Conservation (phyloP, 805 yeast genomes). For the Candida sphagnicola region DNA sequence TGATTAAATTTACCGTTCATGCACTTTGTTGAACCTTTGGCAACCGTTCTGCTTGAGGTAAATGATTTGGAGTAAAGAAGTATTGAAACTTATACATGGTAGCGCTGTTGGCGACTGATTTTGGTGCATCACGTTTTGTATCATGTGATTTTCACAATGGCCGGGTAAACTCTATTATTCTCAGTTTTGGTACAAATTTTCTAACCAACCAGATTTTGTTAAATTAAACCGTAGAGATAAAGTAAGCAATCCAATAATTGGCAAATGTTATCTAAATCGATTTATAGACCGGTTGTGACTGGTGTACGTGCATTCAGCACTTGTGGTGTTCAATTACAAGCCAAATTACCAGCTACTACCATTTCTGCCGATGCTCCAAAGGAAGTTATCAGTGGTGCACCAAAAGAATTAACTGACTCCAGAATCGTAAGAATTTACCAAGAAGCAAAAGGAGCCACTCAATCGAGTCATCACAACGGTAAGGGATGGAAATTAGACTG, state of each 20-base stretch:
- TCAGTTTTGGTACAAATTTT: too few species aligned
- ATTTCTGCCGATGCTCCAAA: conserved; percentile 29
- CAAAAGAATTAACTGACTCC: conserved; percentile 53
- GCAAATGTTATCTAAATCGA: not conserved
- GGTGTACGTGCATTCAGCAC: conserved; percentile 23
- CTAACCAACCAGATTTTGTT: conserved; percentile 23
- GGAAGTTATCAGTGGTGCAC: conserved; percentile 76
- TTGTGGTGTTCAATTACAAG: conserved; percentile 14
- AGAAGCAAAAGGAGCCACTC: conserved; percentile 79
- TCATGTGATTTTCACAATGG: too few species aligned
- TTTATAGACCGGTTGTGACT: not conserved
- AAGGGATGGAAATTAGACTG: conserved; percentile 74
- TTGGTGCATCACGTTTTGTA: not conserved
- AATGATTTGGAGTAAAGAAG: too few species aligned
- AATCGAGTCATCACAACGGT: conserved; percentile 58
- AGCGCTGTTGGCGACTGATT: too few species aligned
- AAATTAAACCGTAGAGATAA: not conserved
- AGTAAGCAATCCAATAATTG: not conserved
- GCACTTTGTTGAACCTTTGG: too few species aligned
- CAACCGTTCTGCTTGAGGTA: not conserved
- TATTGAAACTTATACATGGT: too few species aligned
- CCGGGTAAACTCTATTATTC: too few species aligned
- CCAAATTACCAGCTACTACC: conserved; percentile 18
- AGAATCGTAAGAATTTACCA: conserved; percentile 75
- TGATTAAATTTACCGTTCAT: conserved; percentile 19